Evolutionary conservation across 1,284 basidiomycete genomes (phyloP).

Genomic region (Flammula alnicola): DNA sequence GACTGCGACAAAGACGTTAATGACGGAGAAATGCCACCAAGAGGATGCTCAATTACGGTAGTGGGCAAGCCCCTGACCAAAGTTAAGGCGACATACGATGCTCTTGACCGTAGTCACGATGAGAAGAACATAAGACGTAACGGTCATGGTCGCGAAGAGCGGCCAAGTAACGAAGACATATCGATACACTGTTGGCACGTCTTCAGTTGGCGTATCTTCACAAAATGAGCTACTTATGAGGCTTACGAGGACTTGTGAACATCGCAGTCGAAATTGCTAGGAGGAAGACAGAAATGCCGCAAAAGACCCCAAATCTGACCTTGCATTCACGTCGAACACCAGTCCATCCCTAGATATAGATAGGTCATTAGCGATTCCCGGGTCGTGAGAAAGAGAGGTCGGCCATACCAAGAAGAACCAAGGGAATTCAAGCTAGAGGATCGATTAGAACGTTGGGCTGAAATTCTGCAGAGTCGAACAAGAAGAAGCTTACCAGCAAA

Average conservation of each 20-base stretch:
- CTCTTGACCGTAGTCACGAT: slow-evolving; percentile 46
- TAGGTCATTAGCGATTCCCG: neutral
- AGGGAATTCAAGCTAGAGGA: slow-evolving; percentile 45
- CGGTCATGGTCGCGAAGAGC: slow-evolving; percentile 52
- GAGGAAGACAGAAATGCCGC: slow-evolving; percentile 44
- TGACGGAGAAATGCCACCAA: neutral
- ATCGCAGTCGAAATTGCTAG: slow-evolving; percentile 45
- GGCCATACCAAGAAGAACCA: slow-evolving; percentile 49
- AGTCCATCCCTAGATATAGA: slow-evolving; percentile 48
- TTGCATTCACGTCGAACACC: slow-evolving; percentile 52
- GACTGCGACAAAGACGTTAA: slow-evolving; percentile 30
- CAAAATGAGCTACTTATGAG: neutral
- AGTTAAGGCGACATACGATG: slow-evolving; percentile 51
- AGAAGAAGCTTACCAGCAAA: slow-evolving; percentile 41
- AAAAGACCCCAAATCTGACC: slow-evolving; percentile 46
- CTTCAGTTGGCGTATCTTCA: slow-evolving; percentile 1
- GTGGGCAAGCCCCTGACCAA: slow-evolving; percentile 53
- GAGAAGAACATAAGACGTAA: slow-evolving; percentile 45
- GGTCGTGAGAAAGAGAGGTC: neutral
- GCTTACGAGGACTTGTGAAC: slow-evolving; percentile 48
- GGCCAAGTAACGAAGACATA: slow-evolving; percentile 53
- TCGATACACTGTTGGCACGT: slow-evolving; percentile 42
- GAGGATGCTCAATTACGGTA: slow-evolving; percentile 41
- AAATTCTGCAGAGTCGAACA: neutral
- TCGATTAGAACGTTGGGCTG: neutral